Base-by-base conservation (phyloP, 1,284 basidiomycete species). In the Salmacisia buchloeana region DNA sequence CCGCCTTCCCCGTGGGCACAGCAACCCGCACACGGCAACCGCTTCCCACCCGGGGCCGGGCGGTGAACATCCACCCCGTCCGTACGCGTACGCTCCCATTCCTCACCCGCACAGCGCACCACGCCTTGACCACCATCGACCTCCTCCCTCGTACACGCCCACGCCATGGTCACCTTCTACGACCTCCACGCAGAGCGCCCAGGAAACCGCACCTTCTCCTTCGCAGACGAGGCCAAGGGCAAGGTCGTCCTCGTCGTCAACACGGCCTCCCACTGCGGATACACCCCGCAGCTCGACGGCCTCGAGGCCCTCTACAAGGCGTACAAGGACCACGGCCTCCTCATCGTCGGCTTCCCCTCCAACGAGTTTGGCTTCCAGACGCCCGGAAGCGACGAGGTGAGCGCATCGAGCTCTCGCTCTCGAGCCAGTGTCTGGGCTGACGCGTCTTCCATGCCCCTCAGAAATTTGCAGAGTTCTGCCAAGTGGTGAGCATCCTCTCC, bases 301-400 rank as follows among this genome's bases (percentile, higher is more conserved):
- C 85, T 96, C 23, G 90, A 96, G 81, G 83, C 82, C 6, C 82
- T 96, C 36, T 86, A 93, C 80, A 86, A 92, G 70, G 91, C 92
- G 80, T 88, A 92, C 83, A 87, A 88, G 71, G 87, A 88, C 63
- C 83, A 85, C 65, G 89, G 84, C 18, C 84, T 94, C 61, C 83
- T 87, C 64, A 86, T 94, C 71, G 83, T 94, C 63, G 92, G 92
- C 1, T 94, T 62, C 84, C 92, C 92, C 34, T 93, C 88, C 83
- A 94, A 94, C 80, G 92, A 93, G 83, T 90, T 90, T 63, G 81
- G 72, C 9, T 62, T 64, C 49, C 77, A 79, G 67, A 76, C 78
- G 52, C 77, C 77, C 12, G 76, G 65, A 18, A 62, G 71, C 39
- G 75, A 78, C 57, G 74, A 77, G 3, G 64, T 63, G 27, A 77